These are phyloP conservation scores for Colletotrichum shisoi DNA, from an alignment of 2,329 filamentous ascomycete species.

Conservation along the genomic window DNA sequence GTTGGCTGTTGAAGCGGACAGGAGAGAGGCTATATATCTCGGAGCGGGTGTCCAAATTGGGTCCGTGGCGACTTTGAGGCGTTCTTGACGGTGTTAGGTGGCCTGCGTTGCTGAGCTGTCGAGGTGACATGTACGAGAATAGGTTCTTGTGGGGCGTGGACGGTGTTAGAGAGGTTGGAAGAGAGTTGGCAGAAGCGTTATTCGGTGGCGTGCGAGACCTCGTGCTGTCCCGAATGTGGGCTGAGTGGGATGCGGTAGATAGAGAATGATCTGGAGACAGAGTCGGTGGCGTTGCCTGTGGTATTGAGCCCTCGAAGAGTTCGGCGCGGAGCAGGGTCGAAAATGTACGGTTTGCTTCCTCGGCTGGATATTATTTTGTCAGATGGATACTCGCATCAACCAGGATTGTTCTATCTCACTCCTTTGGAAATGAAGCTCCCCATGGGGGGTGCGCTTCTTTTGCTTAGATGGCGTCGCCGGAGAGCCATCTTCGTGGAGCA, in stretches of 20 bases:
- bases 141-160: conserved; percentile 98
- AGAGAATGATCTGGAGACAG: conserved; percentile 66
- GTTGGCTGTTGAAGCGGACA: conserved; percentile 89
- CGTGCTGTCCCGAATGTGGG: conserved; percentile 66
- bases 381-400: neutral
- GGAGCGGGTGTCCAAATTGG: conserved; percentile 86
- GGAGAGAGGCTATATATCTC: conserved; percentile 97
- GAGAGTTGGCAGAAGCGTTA: conserved; percentile 64
- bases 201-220: conserved; percentile 83
- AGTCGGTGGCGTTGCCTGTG: conserved; percentile 75
- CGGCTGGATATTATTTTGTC: conserved; percentile 59
- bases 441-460: conserved; percentile 84
- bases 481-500: conserved; percentile 91
- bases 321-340: conserved; percentile 87
- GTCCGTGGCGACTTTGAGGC: conserved; percentile 84
- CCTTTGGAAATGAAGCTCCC: conserved; percentile 92
- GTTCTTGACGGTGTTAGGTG: conserved; percentile 90
- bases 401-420: conserved; percentile 62
- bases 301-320: conserved; percentile 89
- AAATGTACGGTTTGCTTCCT: conserved; percentile 94
- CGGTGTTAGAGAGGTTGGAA: conserved; percentile 82
- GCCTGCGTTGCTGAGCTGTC: conserved; percentile 73
- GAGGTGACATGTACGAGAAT: conserved; percentile 86
- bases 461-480: conserved; percentile 88
- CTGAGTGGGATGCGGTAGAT: conserved; percentile 60